These are phyloP conservation scores for Martiniozyma abietophila DNA, from an alignment of 805 yeast species.

Conservation along the genomic window DNA sequence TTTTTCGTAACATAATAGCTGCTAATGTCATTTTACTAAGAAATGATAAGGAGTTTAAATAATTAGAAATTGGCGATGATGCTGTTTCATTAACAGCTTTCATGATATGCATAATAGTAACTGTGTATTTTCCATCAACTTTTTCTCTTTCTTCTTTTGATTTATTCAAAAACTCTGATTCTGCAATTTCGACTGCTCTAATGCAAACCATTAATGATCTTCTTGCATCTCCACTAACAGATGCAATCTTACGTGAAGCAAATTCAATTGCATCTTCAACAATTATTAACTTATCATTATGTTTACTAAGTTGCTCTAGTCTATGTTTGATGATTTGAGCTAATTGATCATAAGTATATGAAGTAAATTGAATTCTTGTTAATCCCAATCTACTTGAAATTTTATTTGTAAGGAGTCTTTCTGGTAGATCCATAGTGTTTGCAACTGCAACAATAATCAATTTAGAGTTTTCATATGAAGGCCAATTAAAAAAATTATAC, in stretches of 20 bases:
- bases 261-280: constrained; percentile 75
- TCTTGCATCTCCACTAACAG: constrained; percentile 96
- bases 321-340: constrained; percentile 66
- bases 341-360: constrained; percentile 75
- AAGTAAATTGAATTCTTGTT: constrained; percentile 77
- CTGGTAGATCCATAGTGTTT: constrained; percentile 96
- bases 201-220: constrained; percentile 82
- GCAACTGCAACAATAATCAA: constrained; percentile 89
- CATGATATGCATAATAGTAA: constrained; percentile 65
- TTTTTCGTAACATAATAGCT: constrained; percentile 52
- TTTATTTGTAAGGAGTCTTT: constrained; percentile 75
- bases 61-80: constrained; percentile 58
- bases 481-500: constrained; percentile 98
- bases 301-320: constrained; percentile 39
- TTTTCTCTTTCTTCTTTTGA: constrained; percentile 19
- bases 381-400: constrained; percentile 87
- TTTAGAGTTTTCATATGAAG: constrained; percentile 69
- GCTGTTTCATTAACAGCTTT: constrained; percentile 75
- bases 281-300: constrained; percentile 36
- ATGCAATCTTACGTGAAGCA: constrained; percentile 89
- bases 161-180: constrained; percentile 40
- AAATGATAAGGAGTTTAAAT: constrained; percentile 51
- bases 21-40: constrained; percentile 65
- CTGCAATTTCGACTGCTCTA: constrained; percentile 85
- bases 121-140: constrained; percentile 37